Percentiles rank a stretch among this genome's conserved stretches.
Conservation (phyloP, 306 rosid genomes). For the Spatholobus suberectus region DNA sequence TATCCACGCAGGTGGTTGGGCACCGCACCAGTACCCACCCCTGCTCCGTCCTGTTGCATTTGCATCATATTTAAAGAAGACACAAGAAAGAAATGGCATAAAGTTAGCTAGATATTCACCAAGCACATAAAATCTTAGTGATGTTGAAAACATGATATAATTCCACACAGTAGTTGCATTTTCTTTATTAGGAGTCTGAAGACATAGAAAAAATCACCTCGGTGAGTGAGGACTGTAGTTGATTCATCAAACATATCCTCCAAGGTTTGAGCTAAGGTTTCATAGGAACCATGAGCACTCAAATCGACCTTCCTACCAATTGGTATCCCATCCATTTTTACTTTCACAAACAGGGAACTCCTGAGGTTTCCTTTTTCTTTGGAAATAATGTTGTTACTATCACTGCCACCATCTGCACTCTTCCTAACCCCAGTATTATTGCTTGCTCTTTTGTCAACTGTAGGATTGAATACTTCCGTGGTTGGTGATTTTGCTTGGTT, state of each 20-base stretch:
- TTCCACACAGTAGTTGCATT: not conserved
- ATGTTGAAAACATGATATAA: not conserved
- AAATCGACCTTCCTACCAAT: constrained; percentile 87
- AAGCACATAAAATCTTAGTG: not conserved
- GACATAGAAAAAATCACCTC: constrained; percentile 46
- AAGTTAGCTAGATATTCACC: not conserved
- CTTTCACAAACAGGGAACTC: constrained; percentile 74
- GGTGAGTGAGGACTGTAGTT: constrained; percentile 38
- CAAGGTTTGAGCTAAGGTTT: constrained; percentile 63
- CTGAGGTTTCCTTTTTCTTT: constrained; percentile 47
- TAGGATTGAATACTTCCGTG: constrained; percentile 50
- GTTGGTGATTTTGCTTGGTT: constrained; percentile 63
- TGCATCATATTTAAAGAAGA: not conserved
- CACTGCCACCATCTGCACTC: constrained; percentile 41
- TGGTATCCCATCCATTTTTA: constrained; percentile 78
- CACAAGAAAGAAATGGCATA: not conserved
- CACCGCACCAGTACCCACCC: no score
- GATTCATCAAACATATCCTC: constrained; percentile 76
- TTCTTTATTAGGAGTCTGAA: constrained; percentile 2
- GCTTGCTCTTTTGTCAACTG: constrained; percentile 51
- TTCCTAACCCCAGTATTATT: constrained; percentile 31
- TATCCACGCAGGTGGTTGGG: no score
- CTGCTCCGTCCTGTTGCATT: no score
- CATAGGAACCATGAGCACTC: constrained; percentile 69
- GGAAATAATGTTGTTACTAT: constrained; percentile 44